These are phyloP conservation scores for Laguncularia racemosa DNA, from an alignment of 345 rosid genomes.

Conservation along the genomic window DNA sequence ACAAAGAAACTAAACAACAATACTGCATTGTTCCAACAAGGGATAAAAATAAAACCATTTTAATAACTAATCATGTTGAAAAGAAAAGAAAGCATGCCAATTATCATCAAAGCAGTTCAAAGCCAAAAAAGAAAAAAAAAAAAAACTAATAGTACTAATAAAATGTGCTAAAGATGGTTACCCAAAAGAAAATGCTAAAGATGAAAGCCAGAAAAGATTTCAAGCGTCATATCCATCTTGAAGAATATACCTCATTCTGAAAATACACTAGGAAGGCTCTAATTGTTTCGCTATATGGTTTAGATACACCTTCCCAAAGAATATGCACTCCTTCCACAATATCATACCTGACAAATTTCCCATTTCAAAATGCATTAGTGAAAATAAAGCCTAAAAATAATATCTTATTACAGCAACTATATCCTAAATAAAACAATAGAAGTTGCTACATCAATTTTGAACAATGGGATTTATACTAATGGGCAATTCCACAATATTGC, in stretches of 20 bases:
- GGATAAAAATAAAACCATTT: no score
- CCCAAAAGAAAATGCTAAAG: not conserved
- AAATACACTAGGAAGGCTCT: constrained; percentile 82
- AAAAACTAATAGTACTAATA: no score
- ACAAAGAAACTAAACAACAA: no score
- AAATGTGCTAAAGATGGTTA: no score
- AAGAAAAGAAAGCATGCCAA: no score
- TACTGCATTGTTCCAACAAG: no score
- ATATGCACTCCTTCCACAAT: constrained; percentile 71
- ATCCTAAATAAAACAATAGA: not conserved
- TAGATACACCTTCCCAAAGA: constrained; percentile 82
- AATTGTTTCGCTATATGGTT: constrained; percentile 89
- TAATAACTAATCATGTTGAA: no score
- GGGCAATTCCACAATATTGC: no score
- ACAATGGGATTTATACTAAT: no score
- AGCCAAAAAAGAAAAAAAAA: no score
- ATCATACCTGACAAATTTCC: constrained; percentile 61
- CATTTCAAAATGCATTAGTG: constrained; percentile 23
- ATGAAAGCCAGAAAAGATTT: not conserved
- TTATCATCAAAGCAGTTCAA: no score
- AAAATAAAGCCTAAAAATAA: constrained; percentile 19
- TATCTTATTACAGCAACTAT: constrained; percentile 19
- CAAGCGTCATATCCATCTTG: not conserved
- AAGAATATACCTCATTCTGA: constrained; percentile 66
- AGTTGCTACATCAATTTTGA: no score